Conservation (phyloP, 73 alveolate species). For the Chromera velia region DNA sequence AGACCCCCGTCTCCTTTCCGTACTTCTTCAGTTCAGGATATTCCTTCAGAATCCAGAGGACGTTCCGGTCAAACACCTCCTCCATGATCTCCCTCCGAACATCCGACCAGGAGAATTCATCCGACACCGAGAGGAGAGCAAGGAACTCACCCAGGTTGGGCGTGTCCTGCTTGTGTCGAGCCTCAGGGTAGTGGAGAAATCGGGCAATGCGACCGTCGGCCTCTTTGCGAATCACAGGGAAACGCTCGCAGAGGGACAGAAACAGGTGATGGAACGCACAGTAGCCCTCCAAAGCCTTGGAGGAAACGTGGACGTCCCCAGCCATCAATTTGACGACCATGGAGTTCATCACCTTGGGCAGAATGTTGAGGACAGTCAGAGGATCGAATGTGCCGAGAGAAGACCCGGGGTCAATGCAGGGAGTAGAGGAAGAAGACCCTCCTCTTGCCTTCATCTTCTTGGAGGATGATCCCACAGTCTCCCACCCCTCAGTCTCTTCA, state of each 20-base stretch:
- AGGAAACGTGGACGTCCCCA: constrained; percentile 17
- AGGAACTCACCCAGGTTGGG: constrained; percentile 25
- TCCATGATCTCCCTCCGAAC: constrained; percentile 13
- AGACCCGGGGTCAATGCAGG: too few relatives aligned
- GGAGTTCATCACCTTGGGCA: constrained; percentile 9
- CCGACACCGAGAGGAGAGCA: constrained; percentile 19
- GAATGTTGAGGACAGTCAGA: too few relatives aligned
- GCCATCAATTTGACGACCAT: not conserved
- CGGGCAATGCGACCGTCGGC: too few relatives aligned
- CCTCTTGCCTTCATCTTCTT: too few relatives aligned
- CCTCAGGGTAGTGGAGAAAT: not conserved
- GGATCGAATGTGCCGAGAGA: too few relatives aligned
- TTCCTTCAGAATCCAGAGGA: constrained; percentile 17
- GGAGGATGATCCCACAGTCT: too few relatives aligned
- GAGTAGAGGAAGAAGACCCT: too few relatives aligned
- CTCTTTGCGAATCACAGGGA: too few relatives aligned
- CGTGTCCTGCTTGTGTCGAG: constrained; percentile 7
- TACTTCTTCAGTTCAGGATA: not conserved
- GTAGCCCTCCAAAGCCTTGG: constrained; percentile 24
- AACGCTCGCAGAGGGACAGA: too few relatives aligned
- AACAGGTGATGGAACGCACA: constrained; percentile 25
- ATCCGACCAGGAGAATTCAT: constrained; percentile 16
- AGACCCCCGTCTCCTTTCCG: not conserved
- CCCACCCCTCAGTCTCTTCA: too few relatives aligned
- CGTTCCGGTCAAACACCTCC: constrained; percentile 23